phyloP scores from a whole-genome alignment of 805 yeast species.

The Ogataea pilisensis region DNA sequence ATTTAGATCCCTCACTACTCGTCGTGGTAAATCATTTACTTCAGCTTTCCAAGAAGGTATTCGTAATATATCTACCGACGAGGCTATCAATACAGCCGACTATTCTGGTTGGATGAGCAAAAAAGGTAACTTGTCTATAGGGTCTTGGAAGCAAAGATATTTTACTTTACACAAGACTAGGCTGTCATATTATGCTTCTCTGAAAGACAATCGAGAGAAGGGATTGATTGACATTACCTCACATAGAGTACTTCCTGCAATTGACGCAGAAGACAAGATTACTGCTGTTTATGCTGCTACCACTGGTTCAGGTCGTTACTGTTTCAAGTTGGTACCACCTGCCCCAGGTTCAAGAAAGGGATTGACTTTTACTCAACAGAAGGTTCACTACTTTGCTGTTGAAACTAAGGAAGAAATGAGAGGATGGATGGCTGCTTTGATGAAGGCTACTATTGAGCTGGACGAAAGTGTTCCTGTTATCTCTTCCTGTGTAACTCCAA shows the following conservation, averaged over 20 bases:
- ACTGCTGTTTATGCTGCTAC: constrained; percentile 88
- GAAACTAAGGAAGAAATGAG: constrained; percentile 90
- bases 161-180: constrained; percentile 91
- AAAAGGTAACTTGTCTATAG: constrained; percentile 76
- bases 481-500: constrained; percentile 93
- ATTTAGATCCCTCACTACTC: constrained; percentile 38
- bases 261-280: constrained; percentile 69
- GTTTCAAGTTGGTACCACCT: constrained; percentile 93
- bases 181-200: constrained; percentile 76
- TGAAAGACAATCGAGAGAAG: constrained; percentile 77
- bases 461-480: constrained; percentile 91
- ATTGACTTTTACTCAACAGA: constrained; percentile 92
- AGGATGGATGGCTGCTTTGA: constrained; percentile 89
- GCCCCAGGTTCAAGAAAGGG: constrained; percentile 97
- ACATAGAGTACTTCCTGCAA: constrained; percentile 81
- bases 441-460: constrained; percentile 93
- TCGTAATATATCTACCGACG: constrained; percentile 65
- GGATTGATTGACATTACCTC: constrained; percentile 96
- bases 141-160: constrained; percentile 87
- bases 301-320: constrained; percentile 89
- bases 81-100: constrained; percentile 71
- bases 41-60: constrained; percentile 89
- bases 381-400: constrained; percentile 93
- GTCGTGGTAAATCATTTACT: constrained; percentile 56
- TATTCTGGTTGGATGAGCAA: constrained; percentile 96